Evolutionary conservation across 805 yeast species (phyloP).

Genomic region (Spathaspora girioi): DNA sequence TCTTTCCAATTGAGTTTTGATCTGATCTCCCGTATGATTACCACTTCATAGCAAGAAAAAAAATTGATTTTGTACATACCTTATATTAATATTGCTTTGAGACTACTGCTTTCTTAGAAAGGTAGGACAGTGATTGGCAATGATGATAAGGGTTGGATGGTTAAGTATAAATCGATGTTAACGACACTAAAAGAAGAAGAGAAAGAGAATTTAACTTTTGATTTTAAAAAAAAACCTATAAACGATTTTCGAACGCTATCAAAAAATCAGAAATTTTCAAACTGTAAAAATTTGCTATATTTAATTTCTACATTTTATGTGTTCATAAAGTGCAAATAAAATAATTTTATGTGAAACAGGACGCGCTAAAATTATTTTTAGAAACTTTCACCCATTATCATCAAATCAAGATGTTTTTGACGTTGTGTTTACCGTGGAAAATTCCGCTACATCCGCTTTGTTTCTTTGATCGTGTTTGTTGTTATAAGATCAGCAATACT

Average conservation of each 20-base stretch:
- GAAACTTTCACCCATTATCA: background rate
- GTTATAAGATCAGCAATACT: too few species aligned
- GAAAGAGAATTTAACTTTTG: background rate
- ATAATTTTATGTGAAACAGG: background rate
- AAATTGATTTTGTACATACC: background rate
- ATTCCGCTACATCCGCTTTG: background rate
- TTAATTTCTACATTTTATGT: background rate
- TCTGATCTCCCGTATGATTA: background rate
- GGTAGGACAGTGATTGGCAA: background rate
- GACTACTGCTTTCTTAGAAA: background rate
- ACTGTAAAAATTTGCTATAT: background rate
- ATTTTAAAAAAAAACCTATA: background rate
- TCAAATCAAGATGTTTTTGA: background rate
- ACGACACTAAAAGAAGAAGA: background rate
- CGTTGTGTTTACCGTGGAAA: background rate
- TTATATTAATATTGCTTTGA: background rate
- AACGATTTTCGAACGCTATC: background rate
- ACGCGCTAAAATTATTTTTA: background rate
- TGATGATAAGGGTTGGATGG: background rate
- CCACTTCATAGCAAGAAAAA: background rate
- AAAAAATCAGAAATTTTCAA: background rate
- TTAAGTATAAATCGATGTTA: background rate
- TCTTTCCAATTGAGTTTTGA: background rate
- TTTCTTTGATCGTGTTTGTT: background rate
- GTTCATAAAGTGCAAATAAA: background rate